These are phyloP conservation scores for Vaucheria bursata DNA, from an alignment of 352 stramenopile genomes.

Conservation along the genomic window DNA sequence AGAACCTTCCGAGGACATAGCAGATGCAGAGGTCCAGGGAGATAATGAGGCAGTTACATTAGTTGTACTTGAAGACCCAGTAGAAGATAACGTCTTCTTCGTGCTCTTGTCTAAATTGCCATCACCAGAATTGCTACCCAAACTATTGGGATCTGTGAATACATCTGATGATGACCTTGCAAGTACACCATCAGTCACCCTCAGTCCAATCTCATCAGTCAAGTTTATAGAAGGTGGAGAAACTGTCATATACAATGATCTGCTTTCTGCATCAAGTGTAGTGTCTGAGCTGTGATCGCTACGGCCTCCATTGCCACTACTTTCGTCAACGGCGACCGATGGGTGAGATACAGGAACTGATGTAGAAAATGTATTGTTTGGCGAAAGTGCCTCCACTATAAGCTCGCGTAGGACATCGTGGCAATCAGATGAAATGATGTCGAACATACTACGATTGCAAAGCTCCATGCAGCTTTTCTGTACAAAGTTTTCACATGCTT, in stretches of 20 bases:
- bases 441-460: slow-evolving; percentile 17
- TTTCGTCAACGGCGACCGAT: not conserved
- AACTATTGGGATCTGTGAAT: too few relatives aligned
- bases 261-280: not conserved
- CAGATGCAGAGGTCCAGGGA: not conserved
- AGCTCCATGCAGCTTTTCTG: slow-evolving; percentile 22
- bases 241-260: not conserved
- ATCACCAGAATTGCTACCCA: not conserved
- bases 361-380: too few relatives aligned
- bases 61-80: not conserved
- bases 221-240: not conserved
- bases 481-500: slow-evolving; percentile 31
- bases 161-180: too few relatives aligned
- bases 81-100: not conserved
- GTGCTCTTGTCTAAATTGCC: not conserved
- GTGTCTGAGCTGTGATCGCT: not conserved
- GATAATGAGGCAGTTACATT: not conserved
- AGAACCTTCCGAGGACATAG: not conserved
- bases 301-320: not conserved
- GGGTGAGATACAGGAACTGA: too few relatives aligned
- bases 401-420: slow-evolving; percentile 23
- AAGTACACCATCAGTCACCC: too few relatives aligned
- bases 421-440: slow-evolving; percentile 27
- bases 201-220: too few relatives aligned
- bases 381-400: slow-evolving; percentile 34